Conservation (phyloP, 164 flowering plant genomes). For the Brasenia schreberi region DNA sequence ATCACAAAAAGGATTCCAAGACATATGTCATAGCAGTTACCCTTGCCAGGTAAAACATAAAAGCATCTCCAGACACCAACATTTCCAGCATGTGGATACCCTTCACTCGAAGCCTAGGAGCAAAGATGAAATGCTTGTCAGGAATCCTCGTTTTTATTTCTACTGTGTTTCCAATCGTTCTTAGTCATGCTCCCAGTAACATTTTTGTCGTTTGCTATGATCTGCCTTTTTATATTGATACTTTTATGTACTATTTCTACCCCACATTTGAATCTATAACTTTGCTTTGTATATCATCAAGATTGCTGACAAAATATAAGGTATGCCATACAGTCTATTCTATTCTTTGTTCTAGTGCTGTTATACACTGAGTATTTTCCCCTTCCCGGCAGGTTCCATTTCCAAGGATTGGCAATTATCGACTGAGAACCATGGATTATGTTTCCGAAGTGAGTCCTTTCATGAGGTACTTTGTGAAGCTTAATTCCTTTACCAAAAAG, state of each 20-base stretch:
- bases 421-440: neutral
- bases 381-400: neutral
- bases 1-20: too few relatives aligned
- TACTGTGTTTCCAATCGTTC: neutral
- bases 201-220: neutral
- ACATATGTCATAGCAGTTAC: too few relatives aligned
- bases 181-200: neutral
- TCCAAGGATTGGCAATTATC: neutral
- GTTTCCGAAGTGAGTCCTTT: neutral
- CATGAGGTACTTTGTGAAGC: neutral
- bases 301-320: neutral
- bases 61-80: neutral
- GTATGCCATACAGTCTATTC: neutral
- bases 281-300: neutral
- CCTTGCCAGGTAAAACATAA: too few relatives aligned
- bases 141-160: too few relatives aligned
- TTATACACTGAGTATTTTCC: neutral
- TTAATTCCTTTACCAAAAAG: too few relatives aligned
- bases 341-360: neutral
- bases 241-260: neutral
- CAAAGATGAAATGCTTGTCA: neutral
- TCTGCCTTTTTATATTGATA: neutral
- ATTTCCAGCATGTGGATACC: neutral
- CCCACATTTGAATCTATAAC: neutral
- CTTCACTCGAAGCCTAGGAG: neutral